Conservation (phyloP, 345 rosid species). For the Rhodamnia argentea region DNA sequence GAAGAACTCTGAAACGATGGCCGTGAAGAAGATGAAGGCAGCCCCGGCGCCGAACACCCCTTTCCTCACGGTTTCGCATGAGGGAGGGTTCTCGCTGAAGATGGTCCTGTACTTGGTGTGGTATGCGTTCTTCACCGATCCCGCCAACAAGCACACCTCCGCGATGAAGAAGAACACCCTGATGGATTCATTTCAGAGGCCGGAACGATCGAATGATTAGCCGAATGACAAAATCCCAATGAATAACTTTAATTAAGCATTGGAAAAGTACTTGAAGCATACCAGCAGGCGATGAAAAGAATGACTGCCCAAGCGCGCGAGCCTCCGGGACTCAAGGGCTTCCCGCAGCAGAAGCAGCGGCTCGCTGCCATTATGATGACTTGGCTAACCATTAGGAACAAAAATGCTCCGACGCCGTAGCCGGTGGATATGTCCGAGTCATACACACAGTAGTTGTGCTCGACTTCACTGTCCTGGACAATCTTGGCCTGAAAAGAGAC, state of each 20-base stretch:
- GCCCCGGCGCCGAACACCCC: constrained; percentile 95
- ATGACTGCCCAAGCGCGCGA: constrained; percentile 81
- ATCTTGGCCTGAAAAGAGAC: constrained; percentile 43
- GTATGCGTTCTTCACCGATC: constrained; percentile 81
- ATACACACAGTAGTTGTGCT: constrained; percentile 55
- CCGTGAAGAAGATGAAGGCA: constrained; percentile 62
- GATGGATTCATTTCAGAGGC: constrained; percentile 1
- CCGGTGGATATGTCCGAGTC: constrained; percentile 87
- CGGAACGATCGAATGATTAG: not conserved
- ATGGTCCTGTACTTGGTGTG: constrained; percentile 78
- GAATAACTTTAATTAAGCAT: not conserved
- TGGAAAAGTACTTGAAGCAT: not conserved
- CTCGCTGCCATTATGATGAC: constrained; percentile 78
- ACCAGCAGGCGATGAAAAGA: constrained; percentile 89
- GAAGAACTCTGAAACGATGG: constrained; percentile 72
- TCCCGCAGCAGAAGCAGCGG: constrained; percentile 91
- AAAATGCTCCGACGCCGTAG: constrained; percentile 74
- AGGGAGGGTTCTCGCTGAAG: constrained; percentile 48
- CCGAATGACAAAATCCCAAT: not conserved
- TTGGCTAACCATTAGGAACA: constrained; percentile 65
- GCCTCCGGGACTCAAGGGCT: constrained; percentile 67
- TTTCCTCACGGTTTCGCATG: constrained; percentile 72
- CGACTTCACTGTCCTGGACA: constrained; percentile 31
- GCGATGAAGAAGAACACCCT: constrained; percentile 84
- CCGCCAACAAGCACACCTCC: constrained; percentile 75